A percentile compares a stretch with the other conserved stretches of the same genome.
phyloP scores from a whole-genome alignment of 106 monocot genomes.

The Alisma plantagoaquatica region DNA sequence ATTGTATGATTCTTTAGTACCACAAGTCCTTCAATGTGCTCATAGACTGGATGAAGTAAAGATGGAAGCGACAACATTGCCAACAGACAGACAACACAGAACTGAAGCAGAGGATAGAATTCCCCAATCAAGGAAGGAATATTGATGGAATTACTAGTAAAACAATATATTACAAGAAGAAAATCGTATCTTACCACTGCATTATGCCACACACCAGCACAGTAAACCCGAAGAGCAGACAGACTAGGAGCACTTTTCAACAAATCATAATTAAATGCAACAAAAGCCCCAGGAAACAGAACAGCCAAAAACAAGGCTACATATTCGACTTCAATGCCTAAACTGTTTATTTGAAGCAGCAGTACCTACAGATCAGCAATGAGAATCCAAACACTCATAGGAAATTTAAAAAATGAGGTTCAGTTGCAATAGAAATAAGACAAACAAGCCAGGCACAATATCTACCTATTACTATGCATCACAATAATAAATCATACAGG shows the following conservation, averaged over 20 bases:
- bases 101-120: slow-evolving; percentile 18
- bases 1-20: slow-evolving; percentile 25
- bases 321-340: slow-evolving; percentile 73
- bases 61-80: slow-evolving; percentile 45
- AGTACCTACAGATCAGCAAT: too few species aligned
- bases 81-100: slow-evolving; percentile 55
- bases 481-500: too few species aligned
- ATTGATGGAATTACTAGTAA: not conserved
- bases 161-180: not conserved
- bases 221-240: slow-evolving; percentile 65
- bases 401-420: too few species aligned
- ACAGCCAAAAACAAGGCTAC: slow-evolving; percentile 69
- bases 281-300: slow-evolving; percentile 92
- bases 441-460: too few species aligned
- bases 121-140: not conserved
- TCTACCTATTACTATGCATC: too few species aligned
- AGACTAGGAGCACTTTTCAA: slow-evolving; percentile 44
- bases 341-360: too few species aligned
- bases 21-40: slow-evolving; percentile 42
- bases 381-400: too few species aligned
- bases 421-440: too few species aligned
- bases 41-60: slow-evolving; percentile 57
- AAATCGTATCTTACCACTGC: slow-evolving; percentile 36
- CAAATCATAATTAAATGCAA: slow-evolving; percentile 68
- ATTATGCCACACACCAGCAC: slow-evolving; percentile 99